A percentile compares a stretch with the other conserved stretches of the same genome.
phyloP scores from a whole-genome alignment of 257 asterid species.

The Solanum sejunctum region DNA sequence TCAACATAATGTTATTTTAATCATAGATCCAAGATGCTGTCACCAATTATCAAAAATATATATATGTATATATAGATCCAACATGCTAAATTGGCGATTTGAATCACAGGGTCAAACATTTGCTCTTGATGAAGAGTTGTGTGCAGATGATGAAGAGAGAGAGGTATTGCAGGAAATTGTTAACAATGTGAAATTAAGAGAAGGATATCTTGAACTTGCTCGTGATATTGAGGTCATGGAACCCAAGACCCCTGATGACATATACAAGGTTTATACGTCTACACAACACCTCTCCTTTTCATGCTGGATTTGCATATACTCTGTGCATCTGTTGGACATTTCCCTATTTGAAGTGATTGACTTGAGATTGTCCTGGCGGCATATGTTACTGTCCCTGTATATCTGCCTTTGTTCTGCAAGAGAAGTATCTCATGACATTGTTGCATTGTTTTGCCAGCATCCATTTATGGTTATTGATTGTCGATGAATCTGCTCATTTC shows the following conservation, averaged over 20 bases:
- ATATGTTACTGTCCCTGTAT: not conserved
- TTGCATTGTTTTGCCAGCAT: not conserved
- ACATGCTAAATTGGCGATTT: not conserved
- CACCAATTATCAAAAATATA: too few relatives aligned
- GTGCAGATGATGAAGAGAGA: slow-evolving; percentile 46
- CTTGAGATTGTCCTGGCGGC: not conserved
- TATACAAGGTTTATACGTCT: slow-evolving; percentile 55
- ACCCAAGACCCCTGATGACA: slow-evolving; percentile 93
- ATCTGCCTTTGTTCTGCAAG: not conserved
- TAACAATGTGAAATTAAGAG: slow-evolving; percentile 66
- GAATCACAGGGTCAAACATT: slow-evolving; percentile 24
- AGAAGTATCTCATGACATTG: not conserved
- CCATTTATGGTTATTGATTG: not conserved
- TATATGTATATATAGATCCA: not conserved
- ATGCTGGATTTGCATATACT: not conserved
- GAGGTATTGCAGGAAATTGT: slow-evolving; percentile 66
- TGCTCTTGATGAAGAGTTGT: slow-evolving; percentile 49
- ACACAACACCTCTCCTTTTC: not conserved
- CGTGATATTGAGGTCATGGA: slow-evolving; percentile 99
- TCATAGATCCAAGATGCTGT: not conserved
- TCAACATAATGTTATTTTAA: not conserved
- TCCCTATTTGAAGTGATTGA: not conserved
- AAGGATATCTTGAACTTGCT: slow-evolving; percentile 94
- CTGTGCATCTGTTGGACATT: not conserved
- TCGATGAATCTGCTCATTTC: not conserved